Base-by-base conservation (phyloP, 352 stramenopile species). In the Pythium rishiriense region DNA sequence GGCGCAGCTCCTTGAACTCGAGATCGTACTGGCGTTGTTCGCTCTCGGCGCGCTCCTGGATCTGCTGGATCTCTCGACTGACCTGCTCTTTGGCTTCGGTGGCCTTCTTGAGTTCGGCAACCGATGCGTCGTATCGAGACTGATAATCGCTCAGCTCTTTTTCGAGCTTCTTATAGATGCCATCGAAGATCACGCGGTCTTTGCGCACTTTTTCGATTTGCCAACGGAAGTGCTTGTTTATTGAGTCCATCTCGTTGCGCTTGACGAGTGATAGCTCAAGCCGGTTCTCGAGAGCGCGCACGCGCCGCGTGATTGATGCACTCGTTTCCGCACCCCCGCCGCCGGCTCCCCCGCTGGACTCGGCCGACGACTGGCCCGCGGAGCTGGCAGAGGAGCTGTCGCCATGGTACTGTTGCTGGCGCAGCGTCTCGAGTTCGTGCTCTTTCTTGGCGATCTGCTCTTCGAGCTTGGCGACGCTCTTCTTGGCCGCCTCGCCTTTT, bases 111-210 rank as follows among this genome's bases (percentile, higher is more conserved):
- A 92, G 65, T 28, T 91, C 85, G 14, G 67, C 58, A 10, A 65
- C 63, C 6, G 66, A 74, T 35, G 78, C 71, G n/a, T 88, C 73
- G 47, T 88, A 75, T 0, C 83, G 77, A 7, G 70, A 29, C 7
- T 76, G 79, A 39, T 55, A 86, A 15, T 84, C 82, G 47, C 70
- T 82, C 43, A 76, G 74, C 65, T 94, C 84, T 7, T 80, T 76
- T 68, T 93, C 86, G 21, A 94, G 73, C 42, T 94, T 93, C 67
- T 91, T 93, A 75, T 94, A 92, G 53, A 94, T 92, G 14, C 81
- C 68, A 52, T 93, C 84, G 58, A 93, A 93, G 57, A 94, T 84
- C 42, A 84, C 75, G 29, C 84, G 77, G 46, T 94, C 82, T 48
- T 76, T 70, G 25, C 84, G 74, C 35, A 85, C 73, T 25, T 88